Percentiles rank a stretch among this genome's conserved stretches.
Evolutionary conservation across 2,329 filamentous ascomycete genomes (phyloP).

Genomic region (Orbilia brochopaga): DNA sequence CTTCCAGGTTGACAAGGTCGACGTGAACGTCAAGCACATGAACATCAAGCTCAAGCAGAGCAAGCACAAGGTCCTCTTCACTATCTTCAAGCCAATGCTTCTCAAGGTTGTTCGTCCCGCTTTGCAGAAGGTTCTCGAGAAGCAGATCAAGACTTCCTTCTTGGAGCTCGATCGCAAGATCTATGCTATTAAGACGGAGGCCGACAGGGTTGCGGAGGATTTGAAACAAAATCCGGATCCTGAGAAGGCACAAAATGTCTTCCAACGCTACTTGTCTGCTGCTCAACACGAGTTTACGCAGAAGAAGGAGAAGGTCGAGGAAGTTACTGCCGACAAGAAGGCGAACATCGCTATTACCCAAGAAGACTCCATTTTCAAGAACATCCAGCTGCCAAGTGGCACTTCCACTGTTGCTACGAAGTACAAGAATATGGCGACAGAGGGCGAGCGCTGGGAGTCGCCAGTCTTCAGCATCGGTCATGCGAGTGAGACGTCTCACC

Average conservation of each 20-base stretch:
- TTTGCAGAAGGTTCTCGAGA: slow-evolving; percentile 85
- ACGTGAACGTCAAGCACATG: slow-evolving; percentile 80
- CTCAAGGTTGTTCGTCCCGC: slow-evolving; percentile 82
- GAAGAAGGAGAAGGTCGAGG: slow-evolving; percentile 77
- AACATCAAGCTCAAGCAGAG: slow-evolving; percentile 92
- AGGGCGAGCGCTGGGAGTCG: slow-evolving; percentile 93
- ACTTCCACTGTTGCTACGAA: slow-evolving; percentile 93
- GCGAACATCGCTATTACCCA: slow-evolving; percentile 84
- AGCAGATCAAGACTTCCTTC: slow-evolving; percentile 84
- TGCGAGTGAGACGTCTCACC: slow-evolving; percentile 72
- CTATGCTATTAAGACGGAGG: slow-evolving; percentile 81
- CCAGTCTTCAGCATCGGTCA: slow-evolving; percentile 87
- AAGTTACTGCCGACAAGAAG: slow-evolving; percentile 68
- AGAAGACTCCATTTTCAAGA: slow-evolving; percentile 89
- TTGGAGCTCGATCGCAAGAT: slow-evolving; percentile 68
- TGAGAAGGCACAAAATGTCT: slow-evolving; percentile 78
- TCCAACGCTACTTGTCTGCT: slow-evolving; percentile 80
- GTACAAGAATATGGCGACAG: slow-evolving; percentile 82
- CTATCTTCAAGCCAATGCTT: slow-evolving; percentile 82
- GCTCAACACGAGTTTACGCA: slow-evolving; percentile 75
- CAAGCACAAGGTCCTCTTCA: slow-evolving; percentile 90
- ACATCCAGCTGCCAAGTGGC: slow-evolving; percentile 82
- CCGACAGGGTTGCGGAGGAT: slow-evolving; percentile 72
- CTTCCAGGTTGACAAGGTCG: slow-evolving; percentile 91
- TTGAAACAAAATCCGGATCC: slow-evolving; percentile 67